Conservation (phyloP, 2,329 filamentous ascomycete genomes). For the Berkeleyomyces basicola region DNA sequence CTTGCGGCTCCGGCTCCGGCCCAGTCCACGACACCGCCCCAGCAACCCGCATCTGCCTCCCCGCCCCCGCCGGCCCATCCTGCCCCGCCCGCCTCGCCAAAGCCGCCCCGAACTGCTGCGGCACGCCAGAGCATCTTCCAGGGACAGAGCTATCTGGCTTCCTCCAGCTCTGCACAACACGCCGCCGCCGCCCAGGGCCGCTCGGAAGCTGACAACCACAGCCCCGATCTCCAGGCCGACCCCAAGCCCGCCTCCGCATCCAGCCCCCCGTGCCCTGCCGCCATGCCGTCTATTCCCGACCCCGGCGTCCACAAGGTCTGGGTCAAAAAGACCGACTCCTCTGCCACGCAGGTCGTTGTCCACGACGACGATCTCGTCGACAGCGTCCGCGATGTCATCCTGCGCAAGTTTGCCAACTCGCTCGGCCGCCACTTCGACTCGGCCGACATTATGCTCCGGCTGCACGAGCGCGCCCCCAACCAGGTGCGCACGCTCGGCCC, state of each 20-base stretch:
- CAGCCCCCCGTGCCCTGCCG: too few species aligned
- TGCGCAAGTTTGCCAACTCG: constrained; percentile 88
- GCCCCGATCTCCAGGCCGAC: constrained; percentile 8
- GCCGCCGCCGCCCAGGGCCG: neutral
- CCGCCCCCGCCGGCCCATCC: neutral
- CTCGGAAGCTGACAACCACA: neutral
- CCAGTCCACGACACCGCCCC: neutral
- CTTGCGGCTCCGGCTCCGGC: neutral
- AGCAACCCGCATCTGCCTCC: neutral
- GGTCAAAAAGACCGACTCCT: constrained; percentile 77
- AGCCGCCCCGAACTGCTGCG: neutral
- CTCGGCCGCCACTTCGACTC: constrained; percentile 78
- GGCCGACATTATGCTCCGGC: constrained; percentile 70
- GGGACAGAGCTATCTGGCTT: neutral
- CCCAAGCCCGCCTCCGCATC: neutral
- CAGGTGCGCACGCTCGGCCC: constrained; percentile 59
- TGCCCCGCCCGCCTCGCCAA: neutral
- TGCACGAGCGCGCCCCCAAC: constrained; percentile 44
- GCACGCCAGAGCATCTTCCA: neutral
- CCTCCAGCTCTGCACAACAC: neutral
- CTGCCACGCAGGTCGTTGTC: constrained; percentile 73
- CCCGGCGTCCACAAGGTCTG: constrained; percentile 61
- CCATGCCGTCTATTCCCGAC: too few species aligned
- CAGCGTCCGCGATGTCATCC: constrained; percentile 80
- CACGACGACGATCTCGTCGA: constrained; percentile 83